phyloP scores from a whole-genome alignment of 2,329 filamentous ascomycete genomes.

The Basipetospora chlamydospora region DNA sequence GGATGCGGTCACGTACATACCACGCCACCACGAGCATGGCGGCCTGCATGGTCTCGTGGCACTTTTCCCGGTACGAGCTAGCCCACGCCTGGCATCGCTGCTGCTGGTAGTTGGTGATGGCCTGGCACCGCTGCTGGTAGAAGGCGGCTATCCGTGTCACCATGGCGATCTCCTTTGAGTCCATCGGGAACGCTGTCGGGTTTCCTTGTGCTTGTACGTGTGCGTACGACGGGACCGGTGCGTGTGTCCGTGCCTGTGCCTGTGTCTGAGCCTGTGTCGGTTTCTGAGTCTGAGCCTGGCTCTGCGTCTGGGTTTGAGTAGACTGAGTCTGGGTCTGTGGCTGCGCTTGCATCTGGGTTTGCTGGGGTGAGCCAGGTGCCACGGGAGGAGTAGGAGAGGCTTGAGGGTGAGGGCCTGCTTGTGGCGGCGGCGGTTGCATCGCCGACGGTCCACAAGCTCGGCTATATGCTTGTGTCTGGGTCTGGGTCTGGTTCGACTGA shows the following conservation, averaged over 20 bases:
- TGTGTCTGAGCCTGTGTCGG: slow-evolving; percentile 5
- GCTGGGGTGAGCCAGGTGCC: too few relatives aligned
- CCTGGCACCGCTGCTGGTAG: slow-evolving; percentile 33
- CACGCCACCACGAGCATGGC: slow-evolving; percentile 34
- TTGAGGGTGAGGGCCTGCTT: background rate
- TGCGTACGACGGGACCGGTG: too few relatives aligned
- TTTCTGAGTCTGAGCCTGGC: background rate
- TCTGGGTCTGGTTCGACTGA: background rate
- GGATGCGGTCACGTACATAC: slow-evolving; percentile 33
- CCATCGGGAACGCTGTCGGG: slow-evolving; percentile 12
- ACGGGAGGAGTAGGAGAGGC: too few relatives aligned
- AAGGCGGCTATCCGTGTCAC: slow-evolving; percentile 31
- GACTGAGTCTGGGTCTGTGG: background rate
- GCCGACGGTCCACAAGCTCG: background rate
- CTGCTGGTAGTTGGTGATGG: slow-evolving; percentile 30
- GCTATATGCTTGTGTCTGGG: background rate
- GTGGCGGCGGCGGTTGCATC: background rate
- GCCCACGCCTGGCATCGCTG: slow-evolving; percentile 33
- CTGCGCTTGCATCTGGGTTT: background rate
- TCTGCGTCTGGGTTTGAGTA: background rate
- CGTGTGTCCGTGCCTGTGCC: too few relatives aligned
- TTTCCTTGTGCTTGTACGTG: too few relatives aligned
- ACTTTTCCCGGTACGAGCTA: slow-evolving; percentile 28
- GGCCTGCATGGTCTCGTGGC: slow-evolving; percentile 32
- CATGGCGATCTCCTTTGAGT: slow-evolving; percentile 29